Conservation (phyloP, 23 red algal species). For the Gracilariopsis chorda region DNA sequence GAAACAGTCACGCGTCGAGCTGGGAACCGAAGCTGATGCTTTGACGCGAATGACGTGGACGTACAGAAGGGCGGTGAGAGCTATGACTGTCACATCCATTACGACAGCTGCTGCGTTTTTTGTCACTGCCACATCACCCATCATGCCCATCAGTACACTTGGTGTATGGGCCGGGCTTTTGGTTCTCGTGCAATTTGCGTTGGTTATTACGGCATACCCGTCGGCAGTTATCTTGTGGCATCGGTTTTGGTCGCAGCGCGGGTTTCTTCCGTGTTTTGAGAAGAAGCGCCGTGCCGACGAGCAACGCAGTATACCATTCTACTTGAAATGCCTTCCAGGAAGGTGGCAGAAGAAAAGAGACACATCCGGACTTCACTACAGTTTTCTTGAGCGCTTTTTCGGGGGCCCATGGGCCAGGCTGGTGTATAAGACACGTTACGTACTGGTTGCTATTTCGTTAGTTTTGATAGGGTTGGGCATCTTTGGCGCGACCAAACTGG, state of each 20-base stretch:
- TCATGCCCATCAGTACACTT: conserved; percentile 80
- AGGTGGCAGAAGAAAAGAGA: background rate
- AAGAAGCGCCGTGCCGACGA: background rate
- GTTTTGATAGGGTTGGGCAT: conserved; percentile 31
- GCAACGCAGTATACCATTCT: conserved; percentile 10
- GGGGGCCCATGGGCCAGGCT: conserved; percentile 32
- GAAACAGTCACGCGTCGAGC: conserved; percentile 59
- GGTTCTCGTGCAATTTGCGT: conserved; percentile 61
- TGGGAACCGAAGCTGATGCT: conserved; percentile 20
- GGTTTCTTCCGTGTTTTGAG: background rate
- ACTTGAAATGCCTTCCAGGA: background rate
- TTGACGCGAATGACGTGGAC: conserved; percentile 50
- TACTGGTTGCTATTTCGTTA: conserved; percentile 10
- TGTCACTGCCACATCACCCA: conserved; percentile 62
- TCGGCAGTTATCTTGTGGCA: conserved; percentile 71
- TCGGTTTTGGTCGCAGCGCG: background rate
- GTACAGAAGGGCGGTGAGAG: conserved; percentile 40
- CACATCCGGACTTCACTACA: background rate
- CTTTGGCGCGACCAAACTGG: conserved; percentile 37
- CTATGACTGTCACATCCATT: conserved; percentile 69
- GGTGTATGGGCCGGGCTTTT: conserved; percentile 72
- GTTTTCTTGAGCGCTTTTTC: conserved; percentile 69
- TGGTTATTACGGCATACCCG: conserved; percentile 65
- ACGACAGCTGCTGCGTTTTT: conserved; percentile 82
- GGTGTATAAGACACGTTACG: conserved; percentile 23